Evolutionary conservation across 768 basidiomycete genomes (phyloP).

Genomic region (Hypholoma fasciculare): DNA sequence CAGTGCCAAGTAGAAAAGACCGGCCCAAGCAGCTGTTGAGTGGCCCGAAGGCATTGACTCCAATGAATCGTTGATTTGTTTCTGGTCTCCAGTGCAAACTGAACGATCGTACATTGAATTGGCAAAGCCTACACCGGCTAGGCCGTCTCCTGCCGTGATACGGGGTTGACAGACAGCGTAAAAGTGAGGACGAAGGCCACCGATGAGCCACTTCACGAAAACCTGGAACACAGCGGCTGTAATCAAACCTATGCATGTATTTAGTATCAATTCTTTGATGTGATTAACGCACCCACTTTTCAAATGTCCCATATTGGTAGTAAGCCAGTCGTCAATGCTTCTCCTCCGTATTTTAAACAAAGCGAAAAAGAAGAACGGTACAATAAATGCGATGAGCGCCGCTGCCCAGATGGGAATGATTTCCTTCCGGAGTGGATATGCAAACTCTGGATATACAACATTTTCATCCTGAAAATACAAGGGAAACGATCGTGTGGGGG

Average conservation of each 20-base stretch:
- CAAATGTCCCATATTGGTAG: constrained; percentile 53
- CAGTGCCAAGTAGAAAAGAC: constrained; percentile 45
- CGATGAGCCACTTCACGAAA: constrained; percentile 56
- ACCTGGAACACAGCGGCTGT: constrained; percentile 39
- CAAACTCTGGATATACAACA: constrained; percentile 53
- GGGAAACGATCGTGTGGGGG: constrained; percentile 43
- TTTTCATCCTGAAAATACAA: constrained; percentile 45
- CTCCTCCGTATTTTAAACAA: constrained; percentile 54
- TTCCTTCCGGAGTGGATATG: constrained; percentile 50
- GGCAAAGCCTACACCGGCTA: constrained; percentile 45
- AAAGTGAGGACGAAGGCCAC: constrained; percentile 53
- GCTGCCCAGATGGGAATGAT: constrained; percentile 56
- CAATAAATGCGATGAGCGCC: constrained; percentile 52
- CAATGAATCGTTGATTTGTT: constrained; percentile 55
- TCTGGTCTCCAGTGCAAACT: constrained; percentile 56
- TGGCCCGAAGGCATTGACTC: constrained; percentile 61
- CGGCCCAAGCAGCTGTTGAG: constrained; percentile 58
- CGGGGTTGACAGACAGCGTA: constrained; percentile 51
- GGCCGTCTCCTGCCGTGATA: constrained; percentile 26
- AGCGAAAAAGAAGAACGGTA: constrained; percentile 54
- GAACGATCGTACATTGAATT: constrained; percentile 50
- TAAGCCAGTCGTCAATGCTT: constrained; percentile 44
- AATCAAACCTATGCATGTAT: constrained; percentile 21
- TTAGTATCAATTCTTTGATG: not conserved
- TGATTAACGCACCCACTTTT: constrained; percentile 38